A percentile compares a stretch with the other conserved stretches of the same genome.
Conservation (phyloP, 176 grass and related monocot genomes). For the Triticum timopheevii region DNA sequence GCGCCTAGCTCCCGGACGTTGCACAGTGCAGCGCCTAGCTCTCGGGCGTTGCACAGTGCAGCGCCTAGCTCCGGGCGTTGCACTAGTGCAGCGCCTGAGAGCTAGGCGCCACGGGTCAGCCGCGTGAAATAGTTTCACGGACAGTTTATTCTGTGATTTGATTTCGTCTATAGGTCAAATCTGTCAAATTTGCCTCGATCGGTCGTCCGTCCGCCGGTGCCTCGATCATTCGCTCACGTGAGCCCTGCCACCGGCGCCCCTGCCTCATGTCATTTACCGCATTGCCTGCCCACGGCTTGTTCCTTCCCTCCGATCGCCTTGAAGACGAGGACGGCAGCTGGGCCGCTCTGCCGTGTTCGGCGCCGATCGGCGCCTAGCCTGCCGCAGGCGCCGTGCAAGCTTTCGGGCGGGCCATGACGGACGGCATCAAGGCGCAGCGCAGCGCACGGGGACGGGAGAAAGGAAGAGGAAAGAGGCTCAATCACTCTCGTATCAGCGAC, state of each 20-base stretch:
- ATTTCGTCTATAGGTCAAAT: too few relatives aligned
- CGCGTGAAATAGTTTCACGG: too few relatives aligned
- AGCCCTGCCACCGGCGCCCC: neutral
- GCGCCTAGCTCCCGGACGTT: too few relatives aligned
- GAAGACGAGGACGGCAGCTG: neutral
- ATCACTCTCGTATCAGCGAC: neutral
- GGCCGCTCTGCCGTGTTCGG: slow-evolving; percentile 9
- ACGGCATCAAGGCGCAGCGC: neutral
- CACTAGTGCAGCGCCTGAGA: too few relatives aligned
- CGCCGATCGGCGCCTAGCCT: slow-evolving; percentile 10
- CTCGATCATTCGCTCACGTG: slow-evolving; percentile 26
- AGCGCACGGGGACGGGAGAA: neutral
- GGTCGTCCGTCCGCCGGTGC: neutral
- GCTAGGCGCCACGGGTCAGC: too few relatives aligned
- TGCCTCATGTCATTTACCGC: slow-evolving; percentile 10
- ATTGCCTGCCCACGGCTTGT: neutral
- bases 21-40: too few relatives aligned
- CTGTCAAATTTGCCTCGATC: too few relatives aligned
- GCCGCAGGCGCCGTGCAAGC: neutral
- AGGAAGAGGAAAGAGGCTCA: neutral
- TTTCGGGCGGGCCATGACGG: neutral
- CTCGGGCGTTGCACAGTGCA: too few relatives aligned
- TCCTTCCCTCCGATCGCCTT: neutral
- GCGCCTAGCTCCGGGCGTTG: too few relatives aligned
- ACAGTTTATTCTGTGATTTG: too few relatives aligned